Evolutionary conservation across 225 moss, liverwort and hornwort species (phyloP).

Genomic region (Neckera pumila): DNA sequence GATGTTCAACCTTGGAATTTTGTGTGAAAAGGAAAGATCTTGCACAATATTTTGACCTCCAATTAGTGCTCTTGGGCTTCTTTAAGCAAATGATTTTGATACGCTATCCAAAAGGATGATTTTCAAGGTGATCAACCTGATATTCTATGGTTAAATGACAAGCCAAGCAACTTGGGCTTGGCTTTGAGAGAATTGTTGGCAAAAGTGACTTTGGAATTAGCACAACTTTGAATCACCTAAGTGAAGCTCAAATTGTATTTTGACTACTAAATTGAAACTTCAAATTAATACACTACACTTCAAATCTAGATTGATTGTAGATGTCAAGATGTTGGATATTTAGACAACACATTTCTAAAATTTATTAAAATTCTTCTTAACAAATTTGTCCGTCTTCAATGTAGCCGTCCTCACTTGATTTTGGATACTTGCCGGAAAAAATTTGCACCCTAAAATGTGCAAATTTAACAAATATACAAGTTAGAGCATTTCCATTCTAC

Average conservation of each 20-base stretch:
- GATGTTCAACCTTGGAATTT: no score
- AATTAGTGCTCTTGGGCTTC: no score
- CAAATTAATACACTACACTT: background rate
- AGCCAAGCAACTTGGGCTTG: background rate
- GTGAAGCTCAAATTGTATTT: background rate
- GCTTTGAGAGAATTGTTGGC: accelerated
- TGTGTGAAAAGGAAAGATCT: no score
- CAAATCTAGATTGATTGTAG: background rate
- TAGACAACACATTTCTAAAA: background rate
- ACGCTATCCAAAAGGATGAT: no score
- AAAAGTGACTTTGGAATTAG: background rate
- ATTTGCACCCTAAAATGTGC: no score
- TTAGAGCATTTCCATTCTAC: background rate
- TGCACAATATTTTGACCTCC: no score
- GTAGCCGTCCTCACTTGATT: background rate
- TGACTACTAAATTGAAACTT: background rate
- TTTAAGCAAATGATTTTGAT: no score
- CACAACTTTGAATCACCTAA: accelerated
- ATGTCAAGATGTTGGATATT: accelerated
- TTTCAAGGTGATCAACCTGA: accelerated
- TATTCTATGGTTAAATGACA: accelerated
- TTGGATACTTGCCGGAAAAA: accelerated
- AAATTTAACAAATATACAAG: background rate
- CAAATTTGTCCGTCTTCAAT: no score
- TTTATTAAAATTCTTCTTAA: background rate